These are phyloP conservation scores for Psilocybe cubensis DNA, from an alignment of 768 basidiomycete species.

Conservation along the genomic window DNA sequence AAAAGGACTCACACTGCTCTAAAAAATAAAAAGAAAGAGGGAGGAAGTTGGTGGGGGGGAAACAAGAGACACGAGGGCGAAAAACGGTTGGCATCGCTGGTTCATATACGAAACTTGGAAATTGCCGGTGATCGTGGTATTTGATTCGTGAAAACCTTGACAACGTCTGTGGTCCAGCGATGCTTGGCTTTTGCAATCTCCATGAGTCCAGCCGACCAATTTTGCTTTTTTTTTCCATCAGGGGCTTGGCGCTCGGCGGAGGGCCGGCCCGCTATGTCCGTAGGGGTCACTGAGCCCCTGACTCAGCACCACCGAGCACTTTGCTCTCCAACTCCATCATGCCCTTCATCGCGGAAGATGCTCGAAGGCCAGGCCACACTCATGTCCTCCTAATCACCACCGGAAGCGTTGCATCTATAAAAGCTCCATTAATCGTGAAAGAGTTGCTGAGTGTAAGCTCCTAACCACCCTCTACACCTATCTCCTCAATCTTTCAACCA, in stretches of 20 bases:
- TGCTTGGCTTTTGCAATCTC: neutral
- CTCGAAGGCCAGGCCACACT: conserved; percentile 44
- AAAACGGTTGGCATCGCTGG: neutral
- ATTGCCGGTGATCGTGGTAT: conserved; percentile 1
- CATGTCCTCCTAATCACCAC: conserved; percentile 88
- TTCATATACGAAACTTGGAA: neutral
- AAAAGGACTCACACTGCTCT: conserved; percentile 36
- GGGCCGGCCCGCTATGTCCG: neutral
- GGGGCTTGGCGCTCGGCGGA: neutral
- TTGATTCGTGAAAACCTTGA: conserved; percentile 3
- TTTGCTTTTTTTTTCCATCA: neutral
- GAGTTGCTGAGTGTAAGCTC: conserved; percentile 54
- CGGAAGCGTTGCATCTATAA: conserved; percentile 96
- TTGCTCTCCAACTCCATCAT: neutral
- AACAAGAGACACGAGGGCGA: conserved; percentile 9
- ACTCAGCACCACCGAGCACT: neutral
- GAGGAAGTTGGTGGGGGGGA: neutral
- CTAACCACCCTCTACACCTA: neutral
- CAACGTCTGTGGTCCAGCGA: neutral
- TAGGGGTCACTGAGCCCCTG: neutral
- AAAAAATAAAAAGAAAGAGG: conserved; percentile 15
- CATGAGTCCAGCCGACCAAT: neutral
- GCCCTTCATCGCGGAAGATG: conserved; percentile 42
- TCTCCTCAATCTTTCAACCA: neutral
- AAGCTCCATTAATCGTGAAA: conserved; percentile 85